Percentiles rank a stretch among this genome's conserved stretches.
Evolutionary conservation across 345 rosid species (phyloP).

Genomic region (Lumnitzera racemosa): DNA sequence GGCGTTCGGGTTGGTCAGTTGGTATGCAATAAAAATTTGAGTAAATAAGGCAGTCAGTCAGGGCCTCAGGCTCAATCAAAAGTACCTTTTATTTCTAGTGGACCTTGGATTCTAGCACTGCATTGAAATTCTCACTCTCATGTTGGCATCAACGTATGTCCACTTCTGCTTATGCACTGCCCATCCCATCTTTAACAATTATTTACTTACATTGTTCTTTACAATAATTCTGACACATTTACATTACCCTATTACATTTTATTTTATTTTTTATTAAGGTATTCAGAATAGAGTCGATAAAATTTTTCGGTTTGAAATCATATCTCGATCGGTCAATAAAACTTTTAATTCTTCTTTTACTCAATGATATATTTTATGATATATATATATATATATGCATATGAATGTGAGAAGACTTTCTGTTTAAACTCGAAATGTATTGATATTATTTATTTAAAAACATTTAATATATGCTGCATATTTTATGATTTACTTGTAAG

Average conservation of each 20-base stretch:
- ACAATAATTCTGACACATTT: conserved; percentile 1
- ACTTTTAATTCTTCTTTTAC: too few species aligned
- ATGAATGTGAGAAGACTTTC: too few species aligned
- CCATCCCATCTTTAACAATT: not conserved
- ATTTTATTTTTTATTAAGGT: not conserved
- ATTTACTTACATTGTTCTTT: not conserved
- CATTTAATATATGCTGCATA: too few species aligned
- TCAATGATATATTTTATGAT: too few species aligned
- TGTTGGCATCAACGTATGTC: not conserved
- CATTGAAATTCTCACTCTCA: conserved; percentile 7
- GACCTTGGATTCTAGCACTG: conserved; percentile 35
- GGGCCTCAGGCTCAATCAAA: not conserved
- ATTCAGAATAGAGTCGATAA: not conserved
- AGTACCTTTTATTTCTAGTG: not conserved
- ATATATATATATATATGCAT: too few species aligned
- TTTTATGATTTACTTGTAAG: too few species aligned
- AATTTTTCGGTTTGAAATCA: too few species aligned
- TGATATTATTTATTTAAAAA: too few species aligned
- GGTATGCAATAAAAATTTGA: not conserved
- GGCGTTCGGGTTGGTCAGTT: conserved; percentile 21
- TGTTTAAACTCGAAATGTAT: too few species aligned
- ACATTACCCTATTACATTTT: too few species aligned
- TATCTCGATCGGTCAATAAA: too few species aligned
- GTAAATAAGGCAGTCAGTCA: not conserved
- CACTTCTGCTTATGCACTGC: not conserved